Evolutionary conservation across 2,329 filamentous ascomycete genomes (phyloP).

Genomic region (Colletotrichum caudatum): DNA sequence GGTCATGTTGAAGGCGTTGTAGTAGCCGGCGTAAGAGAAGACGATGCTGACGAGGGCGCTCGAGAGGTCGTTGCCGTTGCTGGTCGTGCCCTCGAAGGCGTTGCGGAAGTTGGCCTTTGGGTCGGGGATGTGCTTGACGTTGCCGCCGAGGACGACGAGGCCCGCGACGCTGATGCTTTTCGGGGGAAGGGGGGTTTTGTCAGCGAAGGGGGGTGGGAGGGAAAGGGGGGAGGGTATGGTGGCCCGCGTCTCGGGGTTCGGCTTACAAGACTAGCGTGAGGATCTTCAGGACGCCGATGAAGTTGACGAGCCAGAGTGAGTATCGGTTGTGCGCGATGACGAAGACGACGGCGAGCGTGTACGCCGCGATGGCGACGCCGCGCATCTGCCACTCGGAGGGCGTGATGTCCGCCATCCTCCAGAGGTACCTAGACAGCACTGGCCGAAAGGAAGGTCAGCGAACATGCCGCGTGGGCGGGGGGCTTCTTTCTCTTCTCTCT

Average conservation of each 20-base stretch:
- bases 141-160: constrained; percentile 67
- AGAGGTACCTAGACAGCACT: constrained; percentile 74
- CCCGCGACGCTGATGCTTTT: constrained; percentile 66
- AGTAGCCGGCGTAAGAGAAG: constrained; percentile 69
- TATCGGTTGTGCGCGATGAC: constrained; percentile 67
- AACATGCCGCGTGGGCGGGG: no score
- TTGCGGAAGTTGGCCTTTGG: constrained; percentile 53
- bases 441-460: neutral
- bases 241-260: neutral
- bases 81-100: constrained; percentile 51
- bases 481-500: no score
- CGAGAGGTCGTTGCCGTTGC: constrained; percentile 53
- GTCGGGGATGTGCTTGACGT: constrained; percentile 48
- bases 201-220: neutral
- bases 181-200: neutral
- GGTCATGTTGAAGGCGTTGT: constrained; percentile 71
- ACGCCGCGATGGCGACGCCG: constrained; percentile 73
- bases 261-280: constrained; percentile 67
- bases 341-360: constrained; percentile 68
- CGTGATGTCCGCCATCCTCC: constrained; percentile 62
- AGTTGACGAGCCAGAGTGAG: constrained; percentile 67
- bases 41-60: constrained; percentile 69
- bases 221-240: neutral
- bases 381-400: constrained; percentile 74
- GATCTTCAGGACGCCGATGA: constrained; percentile 70